Conservation (phyloP, 202 grass and related monocot species). For the Digitaria exilis region DNA sequence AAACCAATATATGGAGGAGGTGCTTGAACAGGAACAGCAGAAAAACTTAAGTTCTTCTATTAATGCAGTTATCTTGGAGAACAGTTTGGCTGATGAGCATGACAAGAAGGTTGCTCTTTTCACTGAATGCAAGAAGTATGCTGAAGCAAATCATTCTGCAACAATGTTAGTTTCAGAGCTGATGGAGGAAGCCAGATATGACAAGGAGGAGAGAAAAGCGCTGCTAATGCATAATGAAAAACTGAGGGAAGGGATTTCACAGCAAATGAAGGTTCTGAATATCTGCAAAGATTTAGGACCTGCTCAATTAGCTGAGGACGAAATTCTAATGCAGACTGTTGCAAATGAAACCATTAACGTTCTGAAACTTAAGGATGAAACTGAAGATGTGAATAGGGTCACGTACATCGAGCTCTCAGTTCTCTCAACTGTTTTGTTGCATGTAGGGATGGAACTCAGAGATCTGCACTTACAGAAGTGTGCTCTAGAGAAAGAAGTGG, state of each 20-base stretch:
- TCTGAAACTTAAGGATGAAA: slow-evolving; percentile 59
- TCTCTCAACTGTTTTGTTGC: slow-evolving; percentile 59
- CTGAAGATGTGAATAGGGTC: slow-evolving; percentile 58
- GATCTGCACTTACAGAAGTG: slow-evolving; percentile 57
- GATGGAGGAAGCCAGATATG: slow-evolving; percentile 58
- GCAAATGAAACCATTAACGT: slow-evolving; percentile 57
- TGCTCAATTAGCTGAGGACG: slow-evolving; percentile 57
- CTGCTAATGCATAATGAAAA: slow-evolving; percentile 63
- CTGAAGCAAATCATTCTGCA: slow-evolving; percentile 45
- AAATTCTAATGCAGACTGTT: slow-evolving; percentile 64
- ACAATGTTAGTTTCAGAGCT: slow-evolving; percentile 67
- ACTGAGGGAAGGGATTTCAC: slow-evolving; percentile 63
- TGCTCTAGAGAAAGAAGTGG: slow-evolving; percentile 62
- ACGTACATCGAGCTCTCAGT: slow-evolving; percentile 67
- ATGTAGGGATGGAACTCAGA: slow-evolving; percentile 64
- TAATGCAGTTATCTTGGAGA: slow-evolving; percentile 65
- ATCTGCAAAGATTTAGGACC: slow-evolving; percentile 54
- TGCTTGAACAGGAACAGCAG: slow-evolving; percentile 63
- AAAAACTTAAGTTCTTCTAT: slow-evolving; percentile 52
- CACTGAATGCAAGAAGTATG: slow-evolving; percentile 51
- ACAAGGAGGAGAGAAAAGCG: slow-evolving; percentile 47
- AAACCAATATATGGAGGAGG: slow-evolving; percentile 47
- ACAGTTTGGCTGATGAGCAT: slow-evolving; percentile 66
- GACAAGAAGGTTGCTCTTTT: slow-evolving; percentile 59
- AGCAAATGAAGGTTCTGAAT: slow-evolving; percentile 62